These are phyloP conservation scores for Apocynum venetum DNA, from an alignment of 257 asterid species.

Conservation along the genomic window DNA sequence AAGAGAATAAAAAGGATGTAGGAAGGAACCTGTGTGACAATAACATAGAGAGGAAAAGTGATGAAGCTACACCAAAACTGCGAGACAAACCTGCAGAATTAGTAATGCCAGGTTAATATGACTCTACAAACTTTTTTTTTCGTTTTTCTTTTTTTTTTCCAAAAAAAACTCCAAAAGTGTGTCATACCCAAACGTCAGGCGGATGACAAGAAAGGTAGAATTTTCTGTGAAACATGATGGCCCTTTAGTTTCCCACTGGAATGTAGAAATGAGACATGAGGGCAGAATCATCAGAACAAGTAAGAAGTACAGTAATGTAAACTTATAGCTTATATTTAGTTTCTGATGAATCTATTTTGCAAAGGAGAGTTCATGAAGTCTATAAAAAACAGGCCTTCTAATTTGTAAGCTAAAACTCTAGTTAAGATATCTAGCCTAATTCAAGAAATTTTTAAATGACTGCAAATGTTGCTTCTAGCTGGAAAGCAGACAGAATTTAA, in stretches of 20 bases:
- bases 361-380: neutral
- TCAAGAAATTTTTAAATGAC: neutral
- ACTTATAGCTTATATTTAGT: neutral
- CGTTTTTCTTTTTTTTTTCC: neutral
- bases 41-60: slow-evolving; percentile 91
- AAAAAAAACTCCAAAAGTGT: neutral
- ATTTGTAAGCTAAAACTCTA: neutral
- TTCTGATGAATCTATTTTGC: neutral
- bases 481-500: too few relatives aligned
- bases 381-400: neutral
- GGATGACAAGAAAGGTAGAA: slow-evolving; percentile 47
- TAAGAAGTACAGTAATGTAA: neutral
- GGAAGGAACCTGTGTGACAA: slow-evolving; percentile 72
- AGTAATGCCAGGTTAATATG: neutral
- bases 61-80: slow-evolving; percentile 98
- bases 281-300: neutral
- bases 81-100: slow-evolving; percentile 58
- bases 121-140: neutral
- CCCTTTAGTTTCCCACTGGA: slow-evolving; percentile 74
- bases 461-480: too few relatives aligned
- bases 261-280: slow-evolving; percentile 3
- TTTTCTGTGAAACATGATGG: slow-evolving; percentile 59
- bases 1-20: neutral
- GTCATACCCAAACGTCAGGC: slow-evolving; percentile 69
- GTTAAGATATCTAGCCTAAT: neutral